phyloP scores from a whole-genome alignment of 192 early-diverging fungal species.

The Umbelopsis sp. region DNA sequence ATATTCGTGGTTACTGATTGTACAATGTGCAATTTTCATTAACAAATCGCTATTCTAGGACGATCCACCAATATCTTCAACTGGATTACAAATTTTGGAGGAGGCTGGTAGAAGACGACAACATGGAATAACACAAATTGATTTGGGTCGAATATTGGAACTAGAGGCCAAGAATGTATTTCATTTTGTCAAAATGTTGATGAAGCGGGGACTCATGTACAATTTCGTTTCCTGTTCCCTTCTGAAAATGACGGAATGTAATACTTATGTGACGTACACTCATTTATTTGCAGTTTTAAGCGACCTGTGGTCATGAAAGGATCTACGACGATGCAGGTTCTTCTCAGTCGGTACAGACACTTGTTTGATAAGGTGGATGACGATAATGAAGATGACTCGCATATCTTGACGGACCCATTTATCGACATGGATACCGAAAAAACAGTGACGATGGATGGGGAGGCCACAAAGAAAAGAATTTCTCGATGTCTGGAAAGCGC shows the following conservation, averaged over 20 bases:
- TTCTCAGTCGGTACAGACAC: neutral
- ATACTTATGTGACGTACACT: neutral
- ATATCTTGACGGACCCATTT: neutral
- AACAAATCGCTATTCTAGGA: neutral
- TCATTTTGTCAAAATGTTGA: neutral
- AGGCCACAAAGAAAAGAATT: neutral
- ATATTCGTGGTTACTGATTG: too few species aligned
- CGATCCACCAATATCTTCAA: neutral
- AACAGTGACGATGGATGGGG: neutral
- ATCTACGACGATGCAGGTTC: neutral
- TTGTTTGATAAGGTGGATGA: neutral
- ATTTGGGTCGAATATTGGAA: neutral
- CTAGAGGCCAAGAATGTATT: neutral
- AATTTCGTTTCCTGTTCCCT: neutral
- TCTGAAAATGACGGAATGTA: too few species aligned
- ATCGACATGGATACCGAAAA: neutral
- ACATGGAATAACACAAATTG: neutral
- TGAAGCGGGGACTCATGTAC: neutral
- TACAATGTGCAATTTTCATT: neutral
- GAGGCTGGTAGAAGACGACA: neutral
- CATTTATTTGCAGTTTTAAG: neutral
- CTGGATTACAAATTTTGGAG: neutral
- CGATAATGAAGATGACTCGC: neutral
- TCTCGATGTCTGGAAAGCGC: neutral
- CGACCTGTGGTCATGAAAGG: neutral